A percentile compares a stretch with the other conserved stretches of the same genome.
These are phyloP conservation scores for Morella rubra DNA, from an alignment of 306 rosid genomes.

Conservation along the genomic window DNA sequence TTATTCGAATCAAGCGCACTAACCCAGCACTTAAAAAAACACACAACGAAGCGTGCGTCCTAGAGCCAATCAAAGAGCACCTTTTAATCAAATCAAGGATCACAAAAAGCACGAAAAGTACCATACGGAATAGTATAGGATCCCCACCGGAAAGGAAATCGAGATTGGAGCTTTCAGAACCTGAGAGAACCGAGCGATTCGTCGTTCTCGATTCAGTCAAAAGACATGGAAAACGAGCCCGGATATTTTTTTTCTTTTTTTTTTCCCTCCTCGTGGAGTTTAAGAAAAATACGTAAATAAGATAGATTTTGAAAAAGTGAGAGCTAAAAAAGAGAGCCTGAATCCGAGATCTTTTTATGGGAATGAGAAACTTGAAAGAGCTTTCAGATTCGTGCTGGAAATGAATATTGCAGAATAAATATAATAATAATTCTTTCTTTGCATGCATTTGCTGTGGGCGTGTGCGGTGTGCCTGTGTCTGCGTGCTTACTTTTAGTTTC, in stretches of 20 bases:
- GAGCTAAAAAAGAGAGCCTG: constrained; percentile 18
- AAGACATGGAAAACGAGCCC: constrained; percentile 42
- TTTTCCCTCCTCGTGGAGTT: constrained; percentile 8
- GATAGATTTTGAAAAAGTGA: constrained; percentile 25
- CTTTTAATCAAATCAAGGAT: constrained; percentile 45
- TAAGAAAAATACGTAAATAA: neutral
- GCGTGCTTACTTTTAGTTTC: neutral
- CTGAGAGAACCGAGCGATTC: constrained; percentile 51
- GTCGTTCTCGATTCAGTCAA: constrained; percentile 55
- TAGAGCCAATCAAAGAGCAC: constrained; percentile 35
- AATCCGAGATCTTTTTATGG: constrained; percentile 21
- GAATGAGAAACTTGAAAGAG: constrained; percentile 20
- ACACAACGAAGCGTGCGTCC: constrained; percentile 31
- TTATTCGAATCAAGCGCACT: constrained; percentile 24
- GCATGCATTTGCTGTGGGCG: constrained; percentile 13
- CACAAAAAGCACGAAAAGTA: constrained; percentile 26
- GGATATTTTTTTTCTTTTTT: constrained; percentile 26
- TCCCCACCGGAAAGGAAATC: constrained; percentile 5
- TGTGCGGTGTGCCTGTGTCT: neutral
- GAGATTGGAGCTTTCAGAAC: constrained; percentile 41
- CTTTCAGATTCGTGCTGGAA: constrained; percentile 45
- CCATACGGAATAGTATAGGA: neutral
- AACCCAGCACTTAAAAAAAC: constrained; percentile 26
- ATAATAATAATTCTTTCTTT: neutral
- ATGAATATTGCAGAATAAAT: neutral